Base-by-base conservation (phyloP, 768 basidiomycete genomes). In the Gymnopilus dilepis region DNA sequence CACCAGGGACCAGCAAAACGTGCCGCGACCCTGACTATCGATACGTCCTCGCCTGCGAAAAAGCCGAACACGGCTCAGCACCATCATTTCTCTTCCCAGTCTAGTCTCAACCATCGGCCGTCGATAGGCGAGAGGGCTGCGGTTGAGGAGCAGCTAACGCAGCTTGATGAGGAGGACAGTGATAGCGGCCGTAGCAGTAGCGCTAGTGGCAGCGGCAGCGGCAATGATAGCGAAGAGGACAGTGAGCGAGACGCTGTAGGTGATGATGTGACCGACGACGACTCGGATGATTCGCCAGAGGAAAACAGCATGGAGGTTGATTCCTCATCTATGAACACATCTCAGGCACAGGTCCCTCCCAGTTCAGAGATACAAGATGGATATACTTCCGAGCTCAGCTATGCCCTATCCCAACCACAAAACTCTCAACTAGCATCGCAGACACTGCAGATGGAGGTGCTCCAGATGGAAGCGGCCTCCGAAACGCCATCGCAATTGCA, bases 81-180 rank as follows among this genome's bases (percentile, higher is more conserved):
- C 40, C 62, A 50, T 50, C 47, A 50, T 3, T 31, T n/a, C 28
- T 21, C 47, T 5, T 31, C 47, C n/a, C 47, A 50, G 11, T 50
- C 47, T 3, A 17, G 9, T 50, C n/a, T 50, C 28, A 31, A n/a
- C 19, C 47, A 28, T 26, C 26, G 47, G 22, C 73, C 78, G 26
- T 78, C 78, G 17, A 66, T 66, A 15, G 72, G 65, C 34, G 83
- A 82, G 6, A 77, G 78, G 58, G 74, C 73, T 34, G 78, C 71
- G 11, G 83, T 86, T 21, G 81, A 83, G 63, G 73, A 73, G 30
- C 80, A 84, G n/a, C 73, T 86, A 31, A 84, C 83, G 0, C 82
- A 83, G 67, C 58, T 72, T 4, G 71, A 72, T n/a, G 17, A 50
- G 15, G 47, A 50, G 7, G 17, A 7, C 26, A n/a, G 7, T 28